Evolutionary conservation across 208 protist genomes (phyloP), one percentile per base, ranked within the genome.

Genomic region (Leptomonas seymouri): DNA sequence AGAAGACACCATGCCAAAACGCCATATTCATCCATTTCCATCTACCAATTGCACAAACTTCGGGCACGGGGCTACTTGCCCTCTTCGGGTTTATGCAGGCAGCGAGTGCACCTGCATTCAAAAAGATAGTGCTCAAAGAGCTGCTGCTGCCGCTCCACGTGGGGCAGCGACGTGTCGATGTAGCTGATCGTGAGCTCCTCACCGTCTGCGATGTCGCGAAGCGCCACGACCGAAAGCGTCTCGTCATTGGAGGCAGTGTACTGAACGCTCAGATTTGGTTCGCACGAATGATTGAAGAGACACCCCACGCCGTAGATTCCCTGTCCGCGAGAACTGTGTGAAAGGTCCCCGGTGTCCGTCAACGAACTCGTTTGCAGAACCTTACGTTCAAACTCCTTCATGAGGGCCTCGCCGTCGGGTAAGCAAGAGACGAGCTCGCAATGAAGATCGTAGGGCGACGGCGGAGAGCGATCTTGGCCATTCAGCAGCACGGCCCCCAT

Each of bases 281-380:
- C 84, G 53, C 90, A 95, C 18, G 76, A 84, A 65, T 95, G 90
- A 50, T 92, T 95, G 60, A 93, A 91, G 57, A 92, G 82, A 50
- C 76, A 87, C 25, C 84, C 85, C 28, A 92, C 76, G 25, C 71
- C 64, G 74, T 91, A 92, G 34, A 93, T 80, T 20, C 86, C 87
- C 60, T 95, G 86, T 1, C 82, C 85, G 3, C 80, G 76, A 2
- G 80, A 78, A 60, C 82, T 83, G 48, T 49, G 66, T 27, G 31
- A 65, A 18, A 76, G 42, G 8, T 69, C 67, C 23, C 77, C 54
- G 25, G 59, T 55, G 31, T 72, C 69, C 18, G 57, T 44, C 30
- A 61, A 50, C 23, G 64, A 61, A 2, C 56, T 44, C 21, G 11
- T 42, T 36, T 42, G 27, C 36, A 50, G 23, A 48, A 76, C 49